phyloP scores from a whole-genome alignment of 352 stramenopile genomes.

The Elongisporangium undulatum region DNA sequence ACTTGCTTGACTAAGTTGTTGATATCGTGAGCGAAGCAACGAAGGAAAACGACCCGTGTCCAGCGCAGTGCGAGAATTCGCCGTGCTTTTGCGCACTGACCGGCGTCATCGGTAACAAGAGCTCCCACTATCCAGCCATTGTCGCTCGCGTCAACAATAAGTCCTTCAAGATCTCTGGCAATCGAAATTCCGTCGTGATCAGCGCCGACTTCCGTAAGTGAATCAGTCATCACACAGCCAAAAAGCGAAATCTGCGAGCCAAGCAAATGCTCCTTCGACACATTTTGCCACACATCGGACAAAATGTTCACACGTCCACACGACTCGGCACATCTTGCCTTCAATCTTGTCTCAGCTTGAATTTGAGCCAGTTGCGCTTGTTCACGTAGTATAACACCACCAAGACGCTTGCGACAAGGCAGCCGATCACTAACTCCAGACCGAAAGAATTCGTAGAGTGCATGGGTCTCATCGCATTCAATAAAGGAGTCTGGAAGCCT shows the following conservation, averaged over 20 bases:
- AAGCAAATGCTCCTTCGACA: slow-evolving; percentile 7
- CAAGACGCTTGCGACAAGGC: too few relatives aligned
- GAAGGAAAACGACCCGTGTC: slow-evolving; percentile 9
- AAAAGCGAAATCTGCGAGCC: slow-evolving; percentile 6
- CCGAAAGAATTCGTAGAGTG: too few relatives aligned
- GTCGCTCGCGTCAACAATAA: slow-evolving; percentile 3
- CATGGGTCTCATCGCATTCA: too few relatives aligned
- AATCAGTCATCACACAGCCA: slow-evolving; percentile 4
- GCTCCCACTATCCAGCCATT: slow-evolving; percentile 7
- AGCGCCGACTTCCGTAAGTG: background rate
- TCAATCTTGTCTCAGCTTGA: too few relatives aligned
- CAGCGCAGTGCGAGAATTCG: slow-evolving; percentile 12
- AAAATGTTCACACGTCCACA: too few relatives aligned
- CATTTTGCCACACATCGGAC: slow-evolving; percentile 11
- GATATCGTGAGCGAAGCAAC: slow-evolving; percentile 12
- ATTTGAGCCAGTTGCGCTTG: too few relatives aligned
- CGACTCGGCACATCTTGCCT: too few relatives aligned
- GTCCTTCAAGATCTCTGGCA: slow-evolving; percentile 7
- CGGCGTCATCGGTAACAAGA: slow-evolving; percentile 11
- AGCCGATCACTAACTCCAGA: too few relatives aligned
- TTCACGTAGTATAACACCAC: too few relatives aligned
- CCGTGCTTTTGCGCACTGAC: slow-evolving; percentile 9
- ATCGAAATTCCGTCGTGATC: slow-evolving; percentile 7
- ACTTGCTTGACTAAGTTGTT: slow-evolving; percentile 17
- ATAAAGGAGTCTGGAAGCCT: too few relatives aligned